Evolutionary conservation across 2,329 filamentous ascomycete genomes (phyloP), one percentile per base, ranked within the genome.

Genomic region (Corynespora cassiicola): DNA sequence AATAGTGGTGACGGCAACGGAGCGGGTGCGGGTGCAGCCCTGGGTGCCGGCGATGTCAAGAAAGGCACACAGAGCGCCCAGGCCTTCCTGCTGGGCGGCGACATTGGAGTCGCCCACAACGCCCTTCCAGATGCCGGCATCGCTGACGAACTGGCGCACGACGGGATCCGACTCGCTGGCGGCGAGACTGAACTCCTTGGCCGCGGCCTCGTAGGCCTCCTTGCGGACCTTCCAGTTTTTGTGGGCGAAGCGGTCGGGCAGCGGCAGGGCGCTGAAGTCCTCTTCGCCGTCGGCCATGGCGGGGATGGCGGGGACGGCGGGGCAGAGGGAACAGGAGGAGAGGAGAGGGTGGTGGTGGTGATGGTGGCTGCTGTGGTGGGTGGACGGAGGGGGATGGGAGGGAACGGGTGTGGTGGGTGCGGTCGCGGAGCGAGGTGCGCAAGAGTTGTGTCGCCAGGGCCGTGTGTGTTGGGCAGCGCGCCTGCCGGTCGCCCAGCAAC

Each of bases 221-320:
- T 99, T 99, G 62, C 94, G 83, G 26, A 95, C 91, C 79, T 99
- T 99, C 94, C 94, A 99, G 62, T 88, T 82, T 87, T 95, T 95
- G 76, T 95, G 90, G 37, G 81, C 76, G 72, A 91, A 95, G 65
- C 89, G 83, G 50, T 95, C 90, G 28, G 83, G 76, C 39, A 95
- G 71, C 27, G 90, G 87, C 47, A 95, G 75, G 50, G 86, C 82
- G 71, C 84, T 62, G 68, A 86, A 92, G 68, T 95, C 89, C 64
- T 91, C 88, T 69, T 92, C 88, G 66, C 79, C 74, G 52, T 95
- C 90, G 41, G 86, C 88, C 89, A 95, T 95, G 56, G 39, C 62
- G 49, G 31, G 44, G 31, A 23, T 34, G 25, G 26, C 20, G 36
- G 36, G 36, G 46, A 47, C 41, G 42, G 34, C 33, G 45, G 31